These are phyloP conservation scores for Conringia planisiliqua DNA, from an alignment of 345 rosid species.

Conservation along the genomic window DNA sequence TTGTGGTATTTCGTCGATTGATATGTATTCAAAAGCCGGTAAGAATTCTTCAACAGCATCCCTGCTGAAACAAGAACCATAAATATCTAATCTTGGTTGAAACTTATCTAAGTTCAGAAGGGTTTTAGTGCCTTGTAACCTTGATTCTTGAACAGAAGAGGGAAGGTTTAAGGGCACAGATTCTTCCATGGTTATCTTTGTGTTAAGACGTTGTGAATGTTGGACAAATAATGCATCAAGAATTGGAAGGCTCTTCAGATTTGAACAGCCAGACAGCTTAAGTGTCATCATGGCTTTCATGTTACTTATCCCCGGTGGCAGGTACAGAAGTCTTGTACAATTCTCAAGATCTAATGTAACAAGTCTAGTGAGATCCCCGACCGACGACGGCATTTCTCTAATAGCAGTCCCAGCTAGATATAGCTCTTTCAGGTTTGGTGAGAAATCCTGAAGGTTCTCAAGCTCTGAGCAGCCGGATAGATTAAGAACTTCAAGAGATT, in stretches of 20 bases:
- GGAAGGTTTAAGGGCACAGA: neutral
- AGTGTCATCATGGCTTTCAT: neutral
- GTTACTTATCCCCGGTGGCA: neutral
- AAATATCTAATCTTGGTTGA: neutral
- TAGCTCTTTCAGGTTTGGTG: conserved; percentile 18
- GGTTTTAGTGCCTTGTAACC: neutral
- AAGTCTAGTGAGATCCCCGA: conserved; percentile 7
- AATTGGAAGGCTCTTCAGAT: neutral
- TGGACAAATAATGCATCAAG: neutral
- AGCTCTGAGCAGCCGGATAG: conserved; percentile 30
- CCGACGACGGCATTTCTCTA: neutral
- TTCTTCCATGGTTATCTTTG: neutral
- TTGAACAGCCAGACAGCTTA: conserved; percentile 14
- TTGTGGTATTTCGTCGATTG: neutral
- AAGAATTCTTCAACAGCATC: neutral
- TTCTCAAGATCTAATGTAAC: conserved; percentile 18
- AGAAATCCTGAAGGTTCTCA: neutral
- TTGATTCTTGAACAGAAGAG: conserved; percentile 1
- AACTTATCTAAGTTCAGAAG: neutral
- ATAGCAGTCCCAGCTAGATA: conserved; percentile 15
- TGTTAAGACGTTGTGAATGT: neutral
- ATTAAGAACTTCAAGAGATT: conserved; percentile 23
- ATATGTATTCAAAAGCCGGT: neutral
- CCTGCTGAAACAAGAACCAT: neutral
- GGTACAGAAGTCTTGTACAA: conserved; percentile 17